These are phyloP conservation scores for Catunica adiposa DNA, from an alignment of 2,329 filamentous ascomycete species.

Conservation along the genomic window DNA sequence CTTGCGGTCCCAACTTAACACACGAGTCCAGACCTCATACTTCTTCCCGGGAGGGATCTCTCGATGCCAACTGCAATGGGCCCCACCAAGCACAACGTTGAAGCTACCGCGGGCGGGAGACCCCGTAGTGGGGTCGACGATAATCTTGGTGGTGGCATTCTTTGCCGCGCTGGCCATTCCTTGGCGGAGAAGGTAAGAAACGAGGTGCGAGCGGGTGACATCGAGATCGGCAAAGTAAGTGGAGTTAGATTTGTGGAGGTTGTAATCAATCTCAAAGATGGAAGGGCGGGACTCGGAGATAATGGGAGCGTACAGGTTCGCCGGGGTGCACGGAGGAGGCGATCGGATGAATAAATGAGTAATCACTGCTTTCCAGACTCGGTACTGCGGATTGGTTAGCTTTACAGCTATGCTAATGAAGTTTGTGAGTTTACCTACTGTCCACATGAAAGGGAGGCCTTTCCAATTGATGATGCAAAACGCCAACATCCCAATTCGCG, in stretches of 20 bases:
- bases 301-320: conserved; percentile 56
- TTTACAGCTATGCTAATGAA: neutral
- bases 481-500: conserved; percentile 34
- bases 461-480: conserved; percentile 54
- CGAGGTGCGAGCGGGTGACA: conserved; percentile 63
- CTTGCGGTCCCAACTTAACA: conserved; percentile 64
- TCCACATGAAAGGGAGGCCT: conserved; percentile 59
- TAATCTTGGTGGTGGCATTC: conserved; percentile 34
- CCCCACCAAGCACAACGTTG: conserved; percentile 53
- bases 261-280: conserved; percentile 69
- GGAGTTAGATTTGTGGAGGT: conserved; percentile 66
- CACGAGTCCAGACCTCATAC: conserved; percentile 58
- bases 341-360: conserved; percentile 36
- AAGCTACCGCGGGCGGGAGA: conserved; percentile 36
- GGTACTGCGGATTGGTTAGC: conserved; percentile 26
- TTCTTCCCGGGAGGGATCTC: conserved; percentile 54
- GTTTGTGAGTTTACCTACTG: conserved; percentile 32
- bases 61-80: conserved; percentile 55
- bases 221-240: conserved; percentile 84
- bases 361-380: conserved; percentile 41
- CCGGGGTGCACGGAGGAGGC: conserved; percentile 33
- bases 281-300: conserved; percentile 51
- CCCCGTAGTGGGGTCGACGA: conserved; percentile 31
- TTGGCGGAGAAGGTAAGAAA: conserved; percentile 48
- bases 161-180: conserved; percentile 36